These are phyloP conservation scores for Plenodomus lindquistii DNA, from an alignment of 2,329 filamentous ascomycete genomes.

Conservation along the genomic window DNA sequence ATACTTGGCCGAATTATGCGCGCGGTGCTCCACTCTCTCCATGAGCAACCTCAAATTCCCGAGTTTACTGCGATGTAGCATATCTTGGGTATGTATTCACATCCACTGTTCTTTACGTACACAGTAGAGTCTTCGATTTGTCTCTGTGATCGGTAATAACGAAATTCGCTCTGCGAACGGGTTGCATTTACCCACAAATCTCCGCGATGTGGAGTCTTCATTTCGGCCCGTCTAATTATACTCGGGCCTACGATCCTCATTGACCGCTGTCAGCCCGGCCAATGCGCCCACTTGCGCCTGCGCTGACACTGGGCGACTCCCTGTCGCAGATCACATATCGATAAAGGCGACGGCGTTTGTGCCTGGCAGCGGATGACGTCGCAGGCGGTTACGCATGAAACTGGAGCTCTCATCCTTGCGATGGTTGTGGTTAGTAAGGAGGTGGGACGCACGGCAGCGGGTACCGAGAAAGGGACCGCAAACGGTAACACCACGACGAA, in stretches of 20 bases:
- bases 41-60: too few species aligned
- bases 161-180: background rate
- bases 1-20: too few species aligned
- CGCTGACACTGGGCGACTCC: background rate
- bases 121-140: too few species aligned
- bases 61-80: too few species aligned
- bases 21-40: too few species aligned
- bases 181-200: background rate
- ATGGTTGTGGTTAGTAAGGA: background rate
- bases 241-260: background rate
- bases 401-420: slow-evolving; percentile 7
- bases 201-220: background rate
- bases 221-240: background rate
- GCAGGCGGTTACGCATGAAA: slow-evolving; percentile 18
- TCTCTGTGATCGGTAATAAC: background rate
- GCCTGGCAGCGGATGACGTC: slow-evolving; percentile 18
- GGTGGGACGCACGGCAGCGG: too few species aligned
- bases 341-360: background rate
- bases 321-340: slow-evolving; percentile 9
- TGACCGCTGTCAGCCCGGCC: slow-evolving; percentile 19
- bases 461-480: slow-evolving; percentile 3
- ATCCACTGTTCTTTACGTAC: too few species aligned
- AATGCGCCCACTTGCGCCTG: slow-evolving; percentile 11
- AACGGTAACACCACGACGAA: background rate
- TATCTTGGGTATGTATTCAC: too few species aligned